A percentile compares a stretch with the other conserved stretches of the same genome.
These are phyloP conservation scores for Fusarium denticulatum DNA, from an alignment of 2,329 filamentous ascomycete genomes.

Conservation along the genomic window DNA sequence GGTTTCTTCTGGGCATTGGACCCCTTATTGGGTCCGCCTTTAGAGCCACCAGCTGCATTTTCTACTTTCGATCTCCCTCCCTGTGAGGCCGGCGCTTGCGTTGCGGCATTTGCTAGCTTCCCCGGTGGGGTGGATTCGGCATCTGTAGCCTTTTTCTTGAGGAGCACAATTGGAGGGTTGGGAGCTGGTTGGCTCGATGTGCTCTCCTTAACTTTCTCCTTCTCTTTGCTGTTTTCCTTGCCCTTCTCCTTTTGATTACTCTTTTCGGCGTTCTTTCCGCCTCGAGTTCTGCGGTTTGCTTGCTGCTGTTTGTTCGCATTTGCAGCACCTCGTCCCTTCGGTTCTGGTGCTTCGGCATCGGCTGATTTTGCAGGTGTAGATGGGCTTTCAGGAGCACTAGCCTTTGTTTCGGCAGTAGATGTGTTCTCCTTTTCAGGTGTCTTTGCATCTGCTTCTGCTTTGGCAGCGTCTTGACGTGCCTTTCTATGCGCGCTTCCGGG, in stretches of 20 bases:
- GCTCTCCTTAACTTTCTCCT: constrained; percentile 40
- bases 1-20: constrained; percentile 48
- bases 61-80: constrained; percentile 40
- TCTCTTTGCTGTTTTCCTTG: constrained; percentile 45
- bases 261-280: constrained; percentile 53
- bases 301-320: constrained; percentile 42
- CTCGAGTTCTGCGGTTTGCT: constrained; percentile 47
- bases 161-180: constrained; percentile 53
- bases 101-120: constrained; percentile 41
- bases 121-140: constrained; percentile 34
- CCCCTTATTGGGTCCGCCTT: constrained; percentile 39
- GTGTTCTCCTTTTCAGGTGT: constrained; percentile 48
- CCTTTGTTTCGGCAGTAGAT: constrained; percentile 10
- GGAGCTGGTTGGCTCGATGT: constrained; percentile 29
- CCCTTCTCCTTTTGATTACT: constrained; percentile 52
- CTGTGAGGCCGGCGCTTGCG: constrained; percentile 43
- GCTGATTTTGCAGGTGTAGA: constrained; percentile 33
- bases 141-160: constrained; percentile 51
- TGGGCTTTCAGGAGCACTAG: constrained; percentile 30
- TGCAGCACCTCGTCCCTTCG: constrained; percentile 38
- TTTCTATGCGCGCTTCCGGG: constrained; percentile 70
- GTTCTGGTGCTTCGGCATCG: constrained; percentile 23
- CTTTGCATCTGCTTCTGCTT: constrained; percentile 62
- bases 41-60: constrained; percentile 32
- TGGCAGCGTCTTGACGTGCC: constrained; percentile 67